Conservation (phyloP, 805 yeast genomes). For the Lipomyces orientalis region DNA sequence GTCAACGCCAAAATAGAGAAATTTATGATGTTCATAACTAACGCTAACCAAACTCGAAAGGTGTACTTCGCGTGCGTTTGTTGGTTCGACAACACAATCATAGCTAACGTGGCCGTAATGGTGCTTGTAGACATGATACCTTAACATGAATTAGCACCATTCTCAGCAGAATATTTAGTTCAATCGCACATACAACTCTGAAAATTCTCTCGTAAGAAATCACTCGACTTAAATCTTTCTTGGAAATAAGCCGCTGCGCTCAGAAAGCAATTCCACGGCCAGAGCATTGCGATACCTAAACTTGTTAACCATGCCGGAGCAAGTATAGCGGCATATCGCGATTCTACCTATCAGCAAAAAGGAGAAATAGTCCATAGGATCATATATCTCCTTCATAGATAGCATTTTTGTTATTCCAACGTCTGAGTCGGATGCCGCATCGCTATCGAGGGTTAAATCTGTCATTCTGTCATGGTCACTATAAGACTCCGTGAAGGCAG, state of each 20-base stretch:
- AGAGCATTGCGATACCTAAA: constrained; percentile 51
- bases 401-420: background rate
- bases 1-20: constrained; percentile 35
- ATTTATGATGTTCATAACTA: constrained; percentile 28
- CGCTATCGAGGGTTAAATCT: background rate
- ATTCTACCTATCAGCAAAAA: constrained; percentile 22
- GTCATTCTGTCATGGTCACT: background rate
- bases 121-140: constrained; percentile 38
- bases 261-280: constrained; percentile 97
- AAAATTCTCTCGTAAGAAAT: constrained; percentile 56
- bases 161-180: constrained; percentile 22
- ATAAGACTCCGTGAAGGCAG: background rate
- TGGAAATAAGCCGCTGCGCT: constrained; percentile 84
- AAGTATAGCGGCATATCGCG: background rate
- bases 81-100: constrained; percentile 28
- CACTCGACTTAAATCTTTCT: constrained; percentile 57
- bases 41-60: constrained; percentile 32
- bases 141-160: background rate
- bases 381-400: background rate
- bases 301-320: background rate
- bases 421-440: background rate
- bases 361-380: constrained; percentile 23
- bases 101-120: constrained; percentile 46
- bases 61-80: constrained; percentile 34
- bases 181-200: constrained; percentile 41